phyloP scores from a whole-genome alignment of 2,329 filamentous ascomycete species.

The Calonectria hawksworthii region DNA sequence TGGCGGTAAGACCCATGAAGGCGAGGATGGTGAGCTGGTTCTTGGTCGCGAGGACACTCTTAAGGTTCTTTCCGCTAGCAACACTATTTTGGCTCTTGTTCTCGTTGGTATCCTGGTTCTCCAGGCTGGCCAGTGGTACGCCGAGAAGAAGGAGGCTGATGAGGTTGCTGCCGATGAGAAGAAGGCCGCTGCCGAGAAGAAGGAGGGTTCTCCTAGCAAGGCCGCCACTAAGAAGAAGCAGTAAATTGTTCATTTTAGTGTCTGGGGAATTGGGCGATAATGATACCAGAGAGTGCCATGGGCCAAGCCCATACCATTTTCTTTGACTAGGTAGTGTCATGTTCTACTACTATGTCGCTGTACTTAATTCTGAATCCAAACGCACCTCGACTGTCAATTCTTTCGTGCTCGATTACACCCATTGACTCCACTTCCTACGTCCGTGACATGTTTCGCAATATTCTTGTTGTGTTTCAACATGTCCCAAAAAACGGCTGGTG shows the following conservation, averaged over 20 bases:
- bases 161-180: slow-evolving; percentile 76
- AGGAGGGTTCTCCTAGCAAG: slow-evolving; percentile 48
- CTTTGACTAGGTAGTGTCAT: slow-evolving; percentile 2
- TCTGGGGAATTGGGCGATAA: neutral
- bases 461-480: neutral
- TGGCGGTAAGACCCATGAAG: slow-evolving; percentile 52
- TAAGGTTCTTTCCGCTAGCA: slow-evolving; percentile 91
- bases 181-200: slow-evolving; percentile 49
- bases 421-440: no score
- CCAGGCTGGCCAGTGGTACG: slow-evolving; percentile 99
- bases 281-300: neutral
- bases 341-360: slow-evolving; percentile 2
- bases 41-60: slow-evolving; percentile 90
- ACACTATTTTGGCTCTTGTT: slow-evolving; percentile 95
- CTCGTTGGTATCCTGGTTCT: slow-evolving; percentile 91
- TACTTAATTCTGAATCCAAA: slow-evolving; percentile 17
- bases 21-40: slow-evolving; percentile 71
- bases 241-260: slow-evolving; percentile 29
- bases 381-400: neutral
- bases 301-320: neutral
- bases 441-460: neutral
- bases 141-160: slow-evolving; percentile 90
- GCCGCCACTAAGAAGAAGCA: slow-evolving; percentile 55
- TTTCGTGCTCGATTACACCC: neutral
- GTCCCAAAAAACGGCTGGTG: neutral